Conservation (phyloP, 2,329 filamentous ascomycete genomes). For the Hypomyces perniciosus region DNA sequence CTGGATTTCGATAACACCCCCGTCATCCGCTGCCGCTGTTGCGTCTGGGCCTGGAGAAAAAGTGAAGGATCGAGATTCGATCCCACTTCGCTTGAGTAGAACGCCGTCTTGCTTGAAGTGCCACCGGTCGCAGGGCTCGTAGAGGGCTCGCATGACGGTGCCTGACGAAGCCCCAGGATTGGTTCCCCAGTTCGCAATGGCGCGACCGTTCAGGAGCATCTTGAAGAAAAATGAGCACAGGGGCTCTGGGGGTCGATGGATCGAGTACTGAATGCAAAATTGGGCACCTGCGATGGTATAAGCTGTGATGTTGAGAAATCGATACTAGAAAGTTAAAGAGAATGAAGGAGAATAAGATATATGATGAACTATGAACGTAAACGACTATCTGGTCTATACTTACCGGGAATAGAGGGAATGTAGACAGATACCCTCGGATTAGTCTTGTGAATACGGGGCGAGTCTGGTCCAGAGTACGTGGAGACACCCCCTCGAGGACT, state of each 20-base stretch:
- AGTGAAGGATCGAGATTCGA: constrained; percentile 45
- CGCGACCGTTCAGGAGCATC: constrained; percentile 48
- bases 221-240: constrained; percentile 48
- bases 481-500: not conserved
- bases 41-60: constrained; percentile 36
- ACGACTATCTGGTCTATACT: constrained; percentile 8
- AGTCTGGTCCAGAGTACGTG: not conserved
- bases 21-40: constrained; percentile 42
- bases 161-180: constrained; percentile 32
- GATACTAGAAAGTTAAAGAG: not conserved
- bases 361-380: too few species aligned
- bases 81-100: constrained; percentile 30
- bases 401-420: constrained; percentile 49
- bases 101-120: constrained; percentile 33
- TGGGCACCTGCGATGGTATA: constrained; percentile 35
- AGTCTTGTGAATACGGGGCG: constrained; percentile 1
- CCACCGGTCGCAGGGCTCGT: constrained; percentile 40
- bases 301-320: not conserved
- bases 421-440: constrained; percentile 48
- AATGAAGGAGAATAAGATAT: too few species aligned
- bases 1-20: constrained; percentile 49
- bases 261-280: constrained; percentile 47
- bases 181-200: constrained; percentile 48
- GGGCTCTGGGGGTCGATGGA: constrained; percentile 30
- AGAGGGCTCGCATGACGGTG: constrained; percentile 41